Evolutionary conservation across 129 eudicot species (phyloP).

Genomic region (Tagetes erecta): DNA sequence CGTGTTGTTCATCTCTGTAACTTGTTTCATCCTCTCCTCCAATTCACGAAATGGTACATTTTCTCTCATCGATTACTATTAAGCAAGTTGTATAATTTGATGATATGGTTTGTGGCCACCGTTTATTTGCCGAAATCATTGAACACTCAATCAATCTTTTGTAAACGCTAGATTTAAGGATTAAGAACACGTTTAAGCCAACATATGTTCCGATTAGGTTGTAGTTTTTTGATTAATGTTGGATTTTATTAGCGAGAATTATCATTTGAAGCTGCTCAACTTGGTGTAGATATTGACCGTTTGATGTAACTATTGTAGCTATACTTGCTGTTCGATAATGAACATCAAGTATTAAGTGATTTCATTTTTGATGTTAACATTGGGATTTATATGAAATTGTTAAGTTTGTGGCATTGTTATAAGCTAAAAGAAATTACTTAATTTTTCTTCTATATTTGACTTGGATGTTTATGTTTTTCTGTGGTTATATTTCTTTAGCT

Average conservation of each 20-base stretch:
- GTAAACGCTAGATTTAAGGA: not conserved
- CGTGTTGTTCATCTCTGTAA: conserved; percentile 1
- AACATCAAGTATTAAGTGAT: not conserved
- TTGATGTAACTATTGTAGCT: not conserved
- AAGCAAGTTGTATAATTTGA: not conserved
- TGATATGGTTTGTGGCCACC: not conserved
- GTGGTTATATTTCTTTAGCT: too few relatives aligned
- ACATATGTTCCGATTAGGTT: not conserved
- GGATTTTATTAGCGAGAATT: not conserved
- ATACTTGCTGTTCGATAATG: not conserved
- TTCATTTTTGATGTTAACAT: not conserved
- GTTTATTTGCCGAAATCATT: not conserved
- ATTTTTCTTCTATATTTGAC: too few relatives aligned
- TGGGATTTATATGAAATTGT: not conserved
- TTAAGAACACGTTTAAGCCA: not conserved
- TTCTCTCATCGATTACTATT: not conserved
- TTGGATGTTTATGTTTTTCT: too few relatives aligned
- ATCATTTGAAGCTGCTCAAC: not conserved
- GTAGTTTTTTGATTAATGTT: not conserved
- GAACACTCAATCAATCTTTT: not conserved
- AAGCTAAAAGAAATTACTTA: too few relatives aligned
- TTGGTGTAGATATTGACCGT: too few relatives aligned
- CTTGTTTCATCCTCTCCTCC: not conserved
- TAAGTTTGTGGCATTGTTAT: not conserved
- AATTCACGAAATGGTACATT: conserved; percentile 24